These are phyloP conservation scores for Heliosperma pusillum DNA, from an alignment of 148 eudicot species.

Conservation along the genomic window DNA sequence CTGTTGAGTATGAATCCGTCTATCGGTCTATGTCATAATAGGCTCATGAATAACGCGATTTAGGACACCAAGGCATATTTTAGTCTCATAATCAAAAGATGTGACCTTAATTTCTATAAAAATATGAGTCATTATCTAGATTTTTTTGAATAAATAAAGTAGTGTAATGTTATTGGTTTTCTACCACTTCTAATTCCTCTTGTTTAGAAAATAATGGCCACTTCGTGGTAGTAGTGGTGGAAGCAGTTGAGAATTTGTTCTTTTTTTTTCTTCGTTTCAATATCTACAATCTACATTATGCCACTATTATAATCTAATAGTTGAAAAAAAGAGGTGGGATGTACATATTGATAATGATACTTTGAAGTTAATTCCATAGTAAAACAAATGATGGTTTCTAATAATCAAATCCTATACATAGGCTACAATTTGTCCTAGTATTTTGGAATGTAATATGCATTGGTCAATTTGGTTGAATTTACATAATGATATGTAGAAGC, in stretches of 20 bases:
- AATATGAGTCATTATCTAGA: neutral
- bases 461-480: conserved; percentile 1
- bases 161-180: neutral
- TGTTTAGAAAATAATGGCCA: conserved; percentile 24
- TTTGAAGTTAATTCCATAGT: neutral
- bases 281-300: conserved; percentile 8
- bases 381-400: neutral
- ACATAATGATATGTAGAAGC: neutral
- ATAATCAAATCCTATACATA: neutral
- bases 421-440: neutral
- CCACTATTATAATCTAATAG: conserved; percentile 4
- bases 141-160: neutral
- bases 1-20: conserved; percentile 30
- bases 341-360: conserved; percentile 8
- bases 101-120: conserved; percentile 6
- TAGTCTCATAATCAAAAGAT: conserved; percentile 9
- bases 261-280: neutral
- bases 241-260: conserved; percentile 30
- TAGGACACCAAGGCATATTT: conserved; percentile 5
- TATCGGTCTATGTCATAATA: conserved; percentile 21
- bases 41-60: conserved; percentile 33
- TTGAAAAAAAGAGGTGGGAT: conserved; percentile 2
- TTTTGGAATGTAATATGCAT: neutral
- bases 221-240: conserved; percentile 19
- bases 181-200: conserved; percentile 12